These are phyloP conservation scores for Micractinium sp. DNA, from an alignment of 139 green algal species.

Conservation along the genomic window DNA sequence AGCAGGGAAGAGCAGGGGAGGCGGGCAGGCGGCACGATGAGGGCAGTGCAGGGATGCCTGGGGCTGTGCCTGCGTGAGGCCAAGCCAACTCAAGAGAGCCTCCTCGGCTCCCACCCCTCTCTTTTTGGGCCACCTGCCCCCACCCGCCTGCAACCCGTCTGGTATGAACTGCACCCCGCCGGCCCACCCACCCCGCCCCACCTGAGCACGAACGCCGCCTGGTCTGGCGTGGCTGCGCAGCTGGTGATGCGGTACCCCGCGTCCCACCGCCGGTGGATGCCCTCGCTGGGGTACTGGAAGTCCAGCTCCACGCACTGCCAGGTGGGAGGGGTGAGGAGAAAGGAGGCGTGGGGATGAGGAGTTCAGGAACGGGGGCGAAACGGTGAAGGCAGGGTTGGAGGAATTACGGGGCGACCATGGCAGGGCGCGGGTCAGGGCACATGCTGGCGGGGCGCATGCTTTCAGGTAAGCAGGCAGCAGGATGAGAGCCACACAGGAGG, in stretches of 20 bases:
- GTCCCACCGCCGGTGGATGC: slow-evolving; percentile 98
- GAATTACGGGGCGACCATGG: no score
- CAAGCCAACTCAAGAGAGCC: no score
- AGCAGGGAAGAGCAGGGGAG: neutral
- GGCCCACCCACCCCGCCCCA: neutral
- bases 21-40: neutral
- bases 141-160: no score
- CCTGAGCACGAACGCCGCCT: slow-evolving; percentile 72
- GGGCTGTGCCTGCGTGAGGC: no score
- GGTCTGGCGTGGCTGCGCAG: slow-evolving; percentile 94
- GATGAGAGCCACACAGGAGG: neutral
- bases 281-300: slow-evolving; percentile 98
- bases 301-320: slow-evolving; percentile 97
- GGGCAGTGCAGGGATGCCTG: no score
- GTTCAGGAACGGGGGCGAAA: neutral
- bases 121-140: no score
- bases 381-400: neutral
- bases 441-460: neutral
- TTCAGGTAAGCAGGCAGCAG: neutral
- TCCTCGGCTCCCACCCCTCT: no score
- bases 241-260: slow-evolving; percentile 96
- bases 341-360: neutral
- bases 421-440: no score
- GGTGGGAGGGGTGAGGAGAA: no score
- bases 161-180: no score